A percentile compares a stretch with the other conserved stretches of the same genome.
These are phyloP conservation scores for Manihot esculenta DNA, from an alignment of 441 rosid species.

Conservation along the genomic window DNA sequence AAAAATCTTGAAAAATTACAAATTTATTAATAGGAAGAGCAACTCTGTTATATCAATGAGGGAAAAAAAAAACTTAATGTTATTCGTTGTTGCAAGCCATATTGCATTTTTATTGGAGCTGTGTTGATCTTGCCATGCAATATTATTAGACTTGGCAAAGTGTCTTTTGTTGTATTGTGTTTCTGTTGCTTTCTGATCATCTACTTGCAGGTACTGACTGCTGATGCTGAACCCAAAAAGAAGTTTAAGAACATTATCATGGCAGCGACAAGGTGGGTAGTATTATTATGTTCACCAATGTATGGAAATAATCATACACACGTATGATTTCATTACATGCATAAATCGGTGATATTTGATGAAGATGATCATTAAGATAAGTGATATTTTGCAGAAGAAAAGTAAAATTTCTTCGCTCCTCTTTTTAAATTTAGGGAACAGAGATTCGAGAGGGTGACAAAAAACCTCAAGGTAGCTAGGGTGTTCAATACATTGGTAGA, in stretches of 20 bases:
- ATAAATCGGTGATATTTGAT: too few species aligned
- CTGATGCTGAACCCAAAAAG: constrained; percentile 78
- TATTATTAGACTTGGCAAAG: background rate
- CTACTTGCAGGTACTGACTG: constrained; percentile 61
- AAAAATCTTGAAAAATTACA: too few species aligned
- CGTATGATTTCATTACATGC: too few species aligned
- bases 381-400: background rate
- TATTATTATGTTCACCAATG: background rate
- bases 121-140: too few species aligned
- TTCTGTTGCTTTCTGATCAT: constrained; percentile 1
- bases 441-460: constrained; percentile 80
- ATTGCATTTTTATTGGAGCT: too few species aligned
- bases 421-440: constrained; percentile 55
- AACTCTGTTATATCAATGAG: too few species aligned
- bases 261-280: constrained; percentile 80
- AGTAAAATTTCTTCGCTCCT: background rate
- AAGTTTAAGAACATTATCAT: constrained; percentile 87
- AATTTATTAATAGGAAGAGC: too few species aligned
- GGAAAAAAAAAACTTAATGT: too few species aligned
- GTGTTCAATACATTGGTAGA: constrained; percentile 85
- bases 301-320: too few species aligned
- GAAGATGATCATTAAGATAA: background rate
- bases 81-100: too few species aligned
- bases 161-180: constrained; percentile 7
- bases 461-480: constrained; percentile 84